Conservation (phyloP, 176 grass and related monocot genomes). For the Carex pumila region DNA sequence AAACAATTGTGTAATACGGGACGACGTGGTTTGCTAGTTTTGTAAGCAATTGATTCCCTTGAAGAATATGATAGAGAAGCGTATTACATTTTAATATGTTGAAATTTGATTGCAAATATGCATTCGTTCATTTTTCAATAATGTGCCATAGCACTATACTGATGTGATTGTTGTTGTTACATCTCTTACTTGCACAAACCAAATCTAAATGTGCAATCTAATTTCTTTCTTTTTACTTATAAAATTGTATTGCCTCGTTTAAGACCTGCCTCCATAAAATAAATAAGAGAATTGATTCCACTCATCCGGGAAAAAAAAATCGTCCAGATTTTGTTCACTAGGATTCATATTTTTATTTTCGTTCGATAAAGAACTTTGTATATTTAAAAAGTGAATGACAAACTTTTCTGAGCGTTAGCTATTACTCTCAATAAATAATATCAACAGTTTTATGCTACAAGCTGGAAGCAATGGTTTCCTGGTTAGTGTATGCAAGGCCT, state of each 20-base stretch:
- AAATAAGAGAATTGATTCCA: no score
- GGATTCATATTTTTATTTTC: no score
- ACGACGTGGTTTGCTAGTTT: background rate
- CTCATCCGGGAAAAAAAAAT: no score
- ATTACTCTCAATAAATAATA: no score
- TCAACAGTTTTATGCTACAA: no score
- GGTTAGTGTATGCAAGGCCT: no score
- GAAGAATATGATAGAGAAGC: background rate
- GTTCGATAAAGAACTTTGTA: no score
- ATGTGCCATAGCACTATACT: background rate
- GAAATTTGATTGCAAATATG: background rate
- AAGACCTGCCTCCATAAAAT: background rate
- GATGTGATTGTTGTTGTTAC: background rate
- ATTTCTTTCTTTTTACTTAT: background rate
- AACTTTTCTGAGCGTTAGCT: no score
- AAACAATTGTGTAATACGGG: background rate
- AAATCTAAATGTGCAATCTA: background rate
- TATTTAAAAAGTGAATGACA: no score
- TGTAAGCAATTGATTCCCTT: background rate
- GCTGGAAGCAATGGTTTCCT: no score
- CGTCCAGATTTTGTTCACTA: no score
- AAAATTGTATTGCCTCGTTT: background rate
- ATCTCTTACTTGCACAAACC: background rate
- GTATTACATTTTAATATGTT: background rate
- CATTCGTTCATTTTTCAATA: background rate